phyloP scores from a whole-genome alignment of 2,329 filamentous ascomycete genomes.

The Trichophyton mentagrophytes region DNA sequence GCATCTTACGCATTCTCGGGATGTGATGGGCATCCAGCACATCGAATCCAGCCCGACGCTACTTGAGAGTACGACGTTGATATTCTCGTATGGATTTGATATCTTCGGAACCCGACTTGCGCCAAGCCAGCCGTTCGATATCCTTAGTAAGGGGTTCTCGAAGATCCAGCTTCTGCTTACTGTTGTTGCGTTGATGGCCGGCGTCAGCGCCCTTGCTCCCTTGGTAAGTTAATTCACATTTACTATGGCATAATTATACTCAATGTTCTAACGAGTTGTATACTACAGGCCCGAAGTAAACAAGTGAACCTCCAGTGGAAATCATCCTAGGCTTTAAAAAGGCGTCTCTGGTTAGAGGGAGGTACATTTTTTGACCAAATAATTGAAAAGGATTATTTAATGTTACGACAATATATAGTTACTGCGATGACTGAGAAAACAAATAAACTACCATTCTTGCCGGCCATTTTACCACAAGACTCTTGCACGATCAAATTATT shows the following conservation, averaged over 20 bases:
- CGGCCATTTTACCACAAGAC: background rate
- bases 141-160: slow-evolving; percentile 86
- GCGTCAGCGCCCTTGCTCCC: slow-evolving; percentile 66
- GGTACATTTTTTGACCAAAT: background rate
- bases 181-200: slow-evolving; percentile 63
- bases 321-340: background rate
- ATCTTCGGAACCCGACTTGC: slow-evolving; percentile 74
- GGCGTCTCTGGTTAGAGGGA: background rate
- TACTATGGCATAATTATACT: background rate
- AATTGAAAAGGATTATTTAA: background rate
- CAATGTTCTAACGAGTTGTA: background rate
- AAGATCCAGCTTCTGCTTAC: slow-evolving; percentile 75
- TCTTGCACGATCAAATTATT: background rate
- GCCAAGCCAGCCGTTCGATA: slow-evolving; percentile 84
- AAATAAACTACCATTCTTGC: background rate
- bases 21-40: slow-evolving; percentile 60
- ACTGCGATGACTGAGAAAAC: background rate
- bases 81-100: slow-evolving; percentile 80
- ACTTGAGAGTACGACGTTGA: slow-evolving; percentile 80
- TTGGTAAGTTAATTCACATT: slow-evolving; percentile 50
- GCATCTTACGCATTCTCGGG: slow-evolving; percentile 67
- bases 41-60: slow-evolving; percentile 65
- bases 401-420: background rate
- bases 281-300: slow-evolving; percentile 37
- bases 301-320: slow-evolving; percentile 33